Evolutionary conservation across 2,329 filamentous ascomycete species (phyloP), one percentile per base, ranked within the genome.

Genomic region (Xylariaceae sp.): DNA sequence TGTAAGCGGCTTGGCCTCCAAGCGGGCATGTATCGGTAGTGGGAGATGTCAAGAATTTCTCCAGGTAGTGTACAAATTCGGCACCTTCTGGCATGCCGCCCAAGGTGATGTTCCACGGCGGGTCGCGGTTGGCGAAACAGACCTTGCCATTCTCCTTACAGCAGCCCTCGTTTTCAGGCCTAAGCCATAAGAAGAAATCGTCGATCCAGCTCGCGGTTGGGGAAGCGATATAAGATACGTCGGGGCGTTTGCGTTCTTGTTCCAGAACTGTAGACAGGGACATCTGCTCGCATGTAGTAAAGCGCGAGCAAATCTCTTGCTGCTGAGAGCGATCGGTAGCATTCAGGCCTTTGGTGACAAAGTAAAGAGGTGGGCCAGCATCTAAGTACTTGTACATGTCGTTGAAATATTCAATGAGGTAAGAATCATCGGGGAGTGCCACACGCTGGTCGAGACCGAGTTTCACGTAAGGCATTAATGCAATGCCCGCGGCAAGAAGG

Each of bases 181-280:
- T 95, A n/a, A 97, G 75, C 92, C 94, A 99, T 52, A 89, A 80
- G 71, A 97, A 90, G 71, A 90, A 97, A 65, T 99, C 94, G 58
- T 99, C 94, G 15, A 99, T 81, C 94, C 94, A 99, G 67, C 88
- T 96, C 3, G 95, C 94, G 0, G 92, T 85, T 0, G 90, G 87
- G 10, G 91, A 85, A 6, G 90, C 81, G 58, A 99, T 89, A 67
- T 90, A 97, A 1, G 90, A 96, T 1, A 92, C 76, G 6, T 95
- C 82, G 0, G 90, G 80, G 35, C 94, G 83, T 72, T 96, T 97
- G 11, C 94, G 84, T 71, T 99, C 95, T 59, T 94, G 89, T 66
- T 99, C 95, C 5, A 99, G 76, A 1, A 96, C 85, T 62, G 96
- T 96, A 36, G 90, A 83, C 4, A 99, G 75, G 0, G 91, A 96